Evolutionary conservation across 1,284 basidiomycete genomes (phyloP).

Genomic region (Boletus mariae): DNA sequence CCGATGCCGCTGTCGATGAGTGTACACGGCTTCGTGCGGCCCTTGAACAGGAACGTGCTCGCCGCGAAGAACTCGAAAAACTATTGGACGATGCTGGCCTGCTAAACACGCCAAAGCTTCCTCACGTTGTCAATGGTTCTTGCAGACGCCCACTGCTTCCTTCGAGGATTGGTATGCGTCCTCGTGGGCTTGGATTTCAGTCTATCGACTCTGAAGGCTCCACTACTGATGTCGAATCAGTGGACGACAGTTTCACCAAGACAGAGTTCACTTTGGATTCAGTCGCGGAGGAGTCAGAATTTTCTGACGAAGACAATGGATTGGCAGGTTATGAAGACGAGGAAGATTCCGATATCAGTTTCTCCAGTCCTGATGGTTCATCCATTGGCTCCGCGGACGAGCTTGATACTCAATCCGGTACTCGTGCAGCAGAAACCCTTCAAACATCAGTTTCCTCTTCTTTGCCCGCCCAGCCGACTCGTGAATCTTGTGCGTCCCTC

Average conservation of each 20-base stretch:
- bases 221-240: conserved; percentile 61
- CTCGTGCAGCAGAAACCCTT: neutral
- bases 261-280: conserved; percentile 49
- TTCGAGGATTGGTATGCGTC: conserved; percentile 22
- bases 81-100: conserved; percentile 41
- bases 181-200: conserved; percentile 50
- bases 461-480: conserved; percentile 15
- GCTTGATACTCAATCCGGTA: conserved; percentile 20
- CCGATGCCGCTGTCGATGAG: conserved; percentile 33
- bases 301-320: conserved; percentile 49
- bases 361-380: conserved; percentile 46
- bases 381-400: conserved; percentile 58
- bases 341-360: conserved; percentile 54
- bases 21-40: conserved; percentile 31
- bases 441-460: conserved; percentile 7
- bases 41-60: conserved; percentile 38
- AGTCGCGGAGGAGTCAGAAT: conserved; percentile 53
- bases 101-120: conserved; percentile 28
- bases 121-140: conserved; percentile 10
- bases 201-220: conserved; percentile 63
- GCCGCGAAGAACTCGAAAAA: conserved; percentile 40
- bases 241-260: conserved; percentile 40
- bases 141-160: conserved; percentile 14
- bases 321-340: conserved; percentile 68
- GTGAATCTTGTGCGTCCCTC: conserved; percentile 45